A percentile compares a stretch with the other conserved stretches of the same genome.
Conservation (phyloP, 2,329 filamentous ascomycete species). For the Zymoseptoria tritici region DNA sequence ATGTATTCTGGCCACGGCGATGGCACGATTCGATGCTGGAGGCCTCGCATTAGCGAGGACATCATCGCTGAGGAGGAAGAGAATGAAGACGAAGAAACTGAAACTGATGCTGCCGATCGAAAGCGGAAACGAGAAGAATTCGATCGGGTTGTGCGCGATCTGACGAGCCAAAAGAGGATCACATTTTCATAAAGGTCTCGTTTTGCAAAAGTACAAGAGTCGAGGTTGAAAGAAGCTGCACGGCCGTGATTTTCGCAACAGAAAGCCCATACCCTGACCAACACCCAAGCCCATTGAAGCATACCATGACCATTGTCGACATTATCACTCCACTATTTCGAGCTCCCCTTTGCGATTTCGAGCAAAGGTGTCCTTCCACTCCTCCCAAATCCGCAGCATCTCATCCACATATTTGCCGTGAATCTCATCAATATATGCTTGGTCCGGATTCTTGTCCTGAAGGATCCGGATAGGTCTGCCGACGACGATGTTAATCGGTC, state of each 20-base stretch:
- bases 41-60: conserved; percentile 50
- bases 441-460: conserved; percentile 56
- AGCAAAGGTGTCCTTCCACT: conserved; percentile 71
- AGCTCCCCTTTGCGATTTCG: conserved; percentile 56
- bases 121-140: conserved; percentile 70
- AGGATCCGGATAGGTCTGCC: conserved; percentile 70
- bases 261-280: not conserved
- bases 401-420: conserved; percentile 74
- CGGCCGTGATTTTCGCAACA: not conserved
- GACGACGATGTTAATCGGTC: conserved; percentile 81
- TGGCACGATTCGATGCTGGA: conserved; percentile 76
- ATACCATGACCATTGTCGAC: not conserved
- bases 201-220: not conserved
- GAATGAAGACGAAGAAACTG: conserved; percentile 33
- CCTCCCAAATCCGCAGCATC: conserved; percentile 64
- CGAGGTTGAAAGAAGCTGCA: not conserved
- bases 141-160: conserved; percentile 68
- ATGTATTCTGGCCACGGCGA: conserved; percentile 80
- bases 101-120: conserved; percentile 38
- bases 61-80: conserved; percentile 38
- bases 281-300: not conserved
- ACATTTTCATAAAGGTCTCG: conserved; percentile 35
- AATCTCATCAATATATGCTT: conserved; percentile 69
- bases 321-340: conserved; percentile 52
- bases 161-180: conserved; percentile 65